Conservation (phyloP, 176 grass and related monocot species). For the Bonia amplexicaulis region DNA sequence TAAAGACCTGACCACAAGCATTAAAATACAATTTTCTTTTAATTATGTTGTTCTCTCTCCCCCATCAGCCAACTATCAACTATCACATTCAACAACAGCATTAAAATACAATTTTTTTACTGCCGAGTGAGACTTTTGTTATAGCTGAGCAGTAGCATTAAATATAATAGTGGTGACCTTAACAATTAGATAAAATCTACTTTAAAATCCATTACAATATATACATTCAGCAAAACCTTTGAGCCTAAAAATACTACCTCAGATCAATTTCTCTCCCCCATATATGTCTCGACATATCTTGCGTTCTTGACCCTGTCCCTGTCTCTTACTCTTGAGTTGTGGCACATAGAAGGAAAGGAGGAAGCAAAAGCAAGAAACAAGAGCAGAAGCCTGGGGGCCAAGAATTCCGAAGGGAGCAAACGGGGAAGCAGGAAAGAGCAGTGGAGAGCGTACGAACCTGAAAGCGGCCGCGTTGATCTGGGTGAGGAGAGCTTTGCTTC, state of each 20-base stretch:
- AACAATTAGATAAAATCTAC: too few relatives aligned
- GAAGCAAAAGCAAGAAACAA: slow-evolving; percentile 20
- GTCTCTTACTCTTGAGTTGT: not conserved
- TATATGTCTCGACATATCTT: slow-evolving; percentile 27
- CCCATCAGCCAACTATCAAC: too few relatives aligned
- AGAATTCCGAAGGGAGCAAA: not conserved
- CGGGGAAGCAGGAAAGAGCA: not conserved
- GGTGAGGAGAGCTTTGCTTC: slow-evolving; percentile 28
- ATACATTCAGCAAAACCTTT: slow-evolving; percentile 3
- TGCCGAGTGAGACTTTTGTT: too few relatives aligned
- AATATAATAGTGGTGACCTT: too few relatives aligned
- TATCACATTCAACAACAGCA: too few relatives aligned
- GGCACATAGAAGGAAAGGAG: slow-evolving; percentile 14
- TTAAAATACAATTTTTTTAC: too few relatives aligned
- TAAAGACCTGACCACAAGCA: too few relatives aligned
- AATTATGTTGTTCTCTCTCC: too few relatives aligned
- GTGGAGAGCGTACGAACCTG: not conserved
- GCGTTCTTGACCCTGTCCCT: slow-evolving; percentile 18
- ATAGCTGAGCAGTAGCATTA: too few relatives aligned
- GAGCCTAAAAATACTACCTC: slow-evolving; percentile 13
- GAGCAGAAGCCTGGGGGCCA: slow-evolving; percentile 1
- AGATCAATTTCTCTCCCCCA: not conserved
- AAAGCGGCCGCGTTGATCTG: slow-evolving; percentile 16
- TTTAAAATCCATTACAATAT: too few relatives aligned
- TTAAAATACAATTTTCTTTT: too few relatives aligned